A percentile compares a stretch with the other conserved stretches of the same genome.
phyloP scores from a whole-genome alignment of 2,329 filamentous ascomycete species.

The Arachnopeziza araneosa region DNA sequence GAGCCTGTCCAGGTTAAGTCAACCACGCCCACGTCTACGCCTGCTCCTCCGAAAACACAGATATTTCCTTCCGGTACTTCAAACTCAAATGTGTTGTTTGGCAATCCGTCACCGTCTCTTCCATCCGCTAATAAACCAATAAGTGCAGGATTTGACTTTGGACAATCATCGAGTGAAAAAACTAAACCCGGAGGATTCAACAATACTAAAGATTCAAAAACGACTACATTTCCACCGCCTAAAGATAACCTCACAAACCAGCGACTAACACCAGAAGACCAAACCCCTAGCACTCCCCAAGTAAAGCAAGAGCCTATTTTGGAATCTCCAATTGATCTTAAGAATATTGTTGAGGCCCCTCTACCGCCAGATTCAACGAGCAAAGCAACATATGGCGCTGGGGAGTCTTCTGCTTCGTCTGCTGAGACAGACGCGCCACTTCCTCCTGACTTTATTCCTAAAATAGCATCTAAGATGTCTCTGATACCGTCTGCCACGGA shows the following conservation, averaged over 20 bases:
- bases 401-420: slow-evolving; percentile 39
- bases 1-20: slow-evolving; percentile 11
- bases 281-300: slow-evolving; percentile 17
- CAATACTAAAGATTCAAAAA: neutral
- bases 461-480: slow-evolving; percentile 10
- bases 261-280: neutral
- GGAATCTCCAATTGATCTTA: slow-evolving; percentile 14
- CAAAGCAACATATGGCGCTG: slow-evolving; percentile 29
- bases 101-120: slow-evolving; percentile 8
- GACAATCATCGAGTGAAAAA: slow-evolving; percentile 13
- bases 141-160: slow-evolving; percentile 20
- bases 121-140: slow-evolving; percentile 6
- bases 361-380: slow-evolving; percentile 40
- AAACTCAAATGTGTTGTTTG: slow-evolving; percentile 15
- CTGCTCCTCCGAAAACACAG: slow-evolving; percentile 19
- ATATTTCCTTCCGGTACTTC: slow-evolving; percentile 15
- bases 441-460: slow-evolving; percentile 34
- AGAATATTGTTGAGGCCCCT: slow-evolving; percentile 33
- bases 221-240: slow-evolving; percentile 10
- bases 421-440: slow-evolving; percentile 35
- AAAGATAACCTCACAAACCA: slow-evolving; percentile 5
- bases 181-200: slow-evolving; percentile 14
- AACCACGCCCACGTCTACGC: slow-evolving; percentile 22
- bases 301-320: slow-evolving; percentile 24
- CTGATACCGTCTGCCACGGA: neutral